Percentiles rank a stretch among this genome's conserved stretches.
Evolutionary conservation across 768 basidiomycete species (phyloP).

Genomic region (Calocybe cyanea): DNA sequence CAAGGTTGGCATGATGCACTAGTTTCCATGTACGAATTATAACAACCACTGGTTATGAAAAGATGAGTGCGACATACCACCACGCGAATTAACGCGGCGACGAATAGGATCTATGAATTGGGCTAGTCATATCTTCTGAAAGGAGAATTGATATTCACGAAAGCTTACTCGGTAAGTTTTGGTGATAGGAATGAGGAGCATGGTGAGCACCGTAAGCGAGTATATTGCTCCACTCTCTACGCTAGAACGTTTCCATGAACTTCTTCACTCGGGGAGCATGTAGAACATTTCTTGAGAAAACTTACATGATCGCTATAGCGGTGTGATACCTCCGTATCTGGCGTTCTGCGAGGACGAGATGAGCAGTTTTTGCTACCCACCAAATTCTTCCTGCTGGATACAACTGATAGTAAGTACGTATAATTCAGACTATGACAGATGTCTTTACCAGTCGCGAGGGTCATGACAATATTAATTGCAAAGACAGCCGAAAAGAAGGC

Average conservation of each 20-base stretch:
- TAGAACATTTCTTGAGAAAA: not conserved
- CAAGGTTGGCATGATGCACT: conserved; percentile 32
- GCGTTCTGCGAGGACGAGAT: conserved; percentile 2
- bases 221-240: conserved; percentile 27
- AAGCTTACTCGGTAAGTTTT: conserved; percentile 11
- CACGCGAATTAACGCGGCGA: conserved; percentile 17
- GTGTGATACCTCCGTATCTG: conserved; percentile 11
- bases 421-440: not conserved
- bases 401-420: not conserved
- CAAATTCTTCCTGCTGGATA: conserved; percentile 17
- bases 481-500: conserved; percentile 24
- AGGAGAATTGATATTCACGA: not conserved
- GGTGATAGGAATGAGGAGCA: conserved; percentile 10
- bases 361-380: conserved; percentile 16
- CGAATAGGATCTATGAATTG: conserved; percentile 13
- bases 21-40: not conserved
- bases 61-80: conserved; percentile 19
- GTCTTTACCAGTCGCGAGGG: conserved; percentile 19
- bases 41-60: not conserved
- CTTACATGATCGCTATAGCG: conserved; percentile 15
- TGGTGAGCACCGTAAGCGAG: conserved; percentile 18
- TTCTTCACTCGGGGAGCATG: not conserved
- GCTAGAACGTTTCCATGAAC: conserved; percentile 10
- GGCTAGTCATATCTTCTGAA: not conserved
- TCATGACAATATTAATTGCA: conserved; percentile 21